Conservation (phyloP, 2,329 filamentous ascomycete genomes). For the Diaporthe australafricana region DNA sequence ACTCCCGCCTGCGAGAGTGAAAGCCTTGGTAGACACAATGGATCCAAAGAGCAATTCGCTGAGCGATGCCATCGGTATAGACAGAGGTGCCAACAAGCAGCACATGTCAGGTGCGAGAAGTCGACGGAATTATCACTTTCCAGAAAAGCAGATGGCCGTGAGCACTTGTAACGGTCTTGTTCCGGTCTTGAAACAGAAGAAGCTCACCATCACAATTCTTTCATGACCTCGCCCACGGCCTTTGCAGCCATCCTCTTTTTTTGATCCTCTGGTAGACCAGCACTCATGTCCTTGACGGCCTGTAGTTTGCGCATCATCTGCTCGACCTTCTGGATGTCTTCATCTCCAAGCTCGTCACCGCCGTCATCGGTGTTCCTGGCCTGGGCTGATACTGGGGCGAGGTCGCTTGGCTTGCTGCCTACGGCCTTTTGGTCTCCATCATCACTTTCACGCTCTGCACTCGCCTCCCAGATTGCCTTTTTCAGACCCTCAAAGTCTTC, state of each 20-base stretch:
- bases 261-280: conserved; percentile 70
- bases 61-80: not conserved
- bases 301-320: conserved; percentile 73
- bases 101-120: not conserved
- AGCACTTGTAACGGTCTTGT: not conserved
- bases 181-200: not conserved
- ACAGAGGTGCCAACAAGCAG: not conserved
- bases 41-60: not conserved
- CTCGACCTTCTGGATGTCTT: conserved; percentile 70
- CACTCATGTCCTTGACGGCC: conserved; percentile 69
- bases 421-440: conserved; percentile 32
- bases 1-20: too few species aligned
- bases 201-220: conserved; percentile 56
- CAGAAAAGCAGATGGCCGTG: not conserved
- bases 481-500: conserved; percentile 65
- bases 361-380: conserved; percentile 50
- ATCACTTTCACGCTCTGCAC: conserved; percentile 43
- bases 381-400: not conserved
- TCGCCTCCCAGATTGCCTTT: conserved; percentile 62
- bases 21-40: not conserved
- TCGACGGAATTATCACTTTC: not conserved
- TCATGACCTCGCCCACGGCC: conserved; percentile 74
- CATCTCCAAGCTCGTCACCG: conserved; percentile 52
- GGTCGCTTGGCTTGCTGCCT: not conserved
- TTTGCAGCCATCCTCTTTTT: conserved; percentile 69